phyloP scores from a whole-genome alignment of 2,329 filamentous ascomycete species.

The Nigrospora osmanthi region DNA sequence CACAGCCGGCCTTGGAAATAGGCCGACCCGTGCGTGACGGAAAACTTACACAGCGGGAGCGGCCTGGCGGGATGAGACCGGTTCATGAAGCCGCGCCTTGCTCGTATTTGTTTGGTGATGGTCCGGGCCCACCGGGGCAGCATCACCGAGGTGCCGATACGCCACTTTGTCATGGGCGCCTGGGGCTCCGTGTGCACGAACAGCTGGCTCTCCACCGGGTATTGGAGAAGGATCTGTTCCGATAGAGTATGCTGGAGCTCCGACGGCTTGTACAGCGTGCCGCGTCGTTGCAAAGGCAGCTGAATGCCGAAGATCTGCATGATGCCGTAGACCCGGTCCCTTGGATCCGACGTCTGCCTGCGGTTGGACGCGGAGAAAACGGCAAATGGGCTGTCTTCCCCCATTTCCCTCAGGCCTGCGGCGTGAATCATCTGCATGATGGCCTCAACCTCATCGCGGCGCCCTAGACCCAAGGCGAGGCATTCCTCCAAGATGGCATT shows the following conservation, averaged over 20 bases:
- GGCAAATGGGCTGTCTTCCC: background rate
- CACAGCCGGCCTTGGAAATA: background rate
- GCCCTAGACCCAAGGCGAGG: background rate
- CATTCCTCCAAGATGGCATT: background rate
- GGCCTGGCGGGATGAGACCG: background rate
- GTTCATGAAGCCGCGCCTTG: background rate
- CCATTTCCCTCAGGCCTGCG: background rate
- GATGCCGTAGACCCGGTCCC: constrained; percentile 1
- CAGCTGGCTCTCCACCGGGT: background rate
- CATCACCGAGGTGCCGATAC: background rate
- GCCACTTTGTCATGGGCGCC: background rate
- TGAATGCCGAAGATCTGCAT: constrained; percentile 1
- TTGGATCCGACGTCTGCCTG: background rate
- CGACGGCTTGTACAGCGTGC: background rate
- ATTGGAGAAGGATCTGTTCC: background rate
- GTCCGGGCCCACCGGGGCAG: background rate
- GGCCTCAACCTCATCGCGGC: background rate
- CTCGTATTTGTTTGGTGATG: background rate
- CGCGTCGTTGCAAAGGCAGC: background rate
- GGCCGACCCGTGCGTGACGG: background rate
- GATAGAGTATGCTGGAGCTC: background rate
- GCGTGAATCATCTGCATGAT: background rate
- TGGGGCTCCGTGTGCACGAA: background rate
- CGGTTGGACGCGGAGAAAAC: background rate
- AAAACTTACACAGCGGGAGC: background rate